Percentiles rank a stretch among this genome's conserved stretches.
These are phyloP conservation scores for Candolleomyces efflorescens DNA, from an alignment of 768 basidiomycete species.

Conservation along the genomic window DNA sequence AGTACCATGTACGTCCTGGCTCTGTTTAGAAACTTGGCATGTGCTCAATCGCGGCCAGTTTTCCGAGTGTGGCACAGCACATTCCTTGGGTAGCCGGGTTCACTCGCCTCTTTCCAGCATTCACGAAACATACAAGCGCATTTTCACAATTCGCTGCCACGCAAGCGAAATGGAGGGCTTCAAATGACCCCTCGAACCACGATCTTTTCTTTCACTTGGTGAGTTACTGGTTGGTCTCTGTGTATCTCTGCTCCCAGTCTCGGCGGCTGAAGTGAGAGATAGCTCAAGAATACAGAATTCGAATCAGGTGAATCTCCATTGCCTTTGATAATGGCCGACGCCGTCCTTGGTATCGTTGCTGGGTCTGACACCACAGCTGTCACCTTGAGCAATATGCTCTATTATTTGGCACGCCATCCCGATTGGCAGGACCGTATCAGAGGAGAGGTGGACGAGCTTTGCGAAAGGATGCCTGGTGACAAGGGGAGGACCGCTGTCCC, in stretches of 20 bases:
- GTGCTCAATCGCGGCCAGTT: not conserved
- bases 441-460: slow-evolving; percentile 21
- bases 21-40: not conserved
- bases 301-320: not conserved
- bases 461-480: not conserved
- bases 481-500: not conserved
- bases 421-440: slow-evolving; percentile 17
- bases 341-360: slow-evolving; percentile 23
- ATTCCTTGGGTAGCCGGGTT: slow-evolving; percentile 9
- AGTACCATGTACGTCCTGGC: slow-evolving; percentile 17
- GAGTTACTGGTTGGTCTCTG: not conserved
- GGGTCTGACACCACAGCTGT: slow-evolving; percentile 27
- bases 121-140: not conserved
- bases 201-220: slow-evolving; percentile 27
- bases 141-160: slow-evolving; percentile 5
- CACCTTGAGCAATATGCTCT: slow-evolving; percentile 21
- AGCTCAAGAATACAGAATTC: slow-evolving; percentile 9
- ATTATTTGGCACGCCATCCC: slow-evolving; percentile 19
- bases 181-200: slow-evolving; percentile 11
- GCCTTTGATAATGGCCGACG: slow-evolving; percentile 15
- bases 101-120: not conserved
- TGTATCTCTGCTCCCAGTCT: not conserved
- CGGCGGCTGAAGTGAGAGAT: slow-evolving; percentile 3
- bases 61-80: slow-evolving; percentile 14
- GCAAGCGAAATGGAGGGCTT: slow-evolving; percentile 16